Evolutionary conservation across 1,284 basidiomycete species (phyloP), one percentile per base, ranked within the genome.

Genomic region (Porogramme epimiltina): DNA sequence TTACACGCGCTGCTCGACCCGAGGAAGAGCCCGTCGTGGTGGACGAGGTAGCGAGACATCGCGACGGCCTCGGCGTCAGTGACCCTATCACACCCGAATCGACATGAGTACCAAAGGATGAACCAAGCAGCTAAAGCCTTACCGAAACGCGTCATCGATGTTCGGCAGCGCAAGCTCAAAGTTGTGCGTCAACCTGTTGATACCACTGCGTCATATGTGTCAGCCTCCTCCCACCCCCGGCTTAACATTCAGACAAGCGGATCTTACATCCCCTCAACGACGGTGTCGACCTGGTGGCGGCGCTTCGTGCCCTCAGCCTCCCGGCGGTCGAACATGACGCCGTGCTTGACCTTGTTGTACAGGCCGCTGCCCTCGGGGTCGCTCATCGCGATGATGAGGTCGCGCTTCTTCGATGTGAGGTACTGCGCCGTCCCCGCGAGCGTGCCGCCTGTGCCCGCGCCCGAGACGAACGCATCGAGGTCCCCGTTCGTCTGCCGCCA

Each of bases 1-100:
- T 99, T 99, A 66, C 95, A 97, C 0, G 97, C 96, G 60, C 93
- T 95, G 51, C 93, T 97, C 0, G 94, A 98, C 4, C 97, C 97
- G 20, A 99, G 77, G 73, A 98, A 98, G 10, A 99, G 75, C 0
- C 96, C 97, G 61, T 99, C 97, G 52, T 93, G 76, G 43, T 85
- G 74, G 3, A 95, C 91, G 15, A 97, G 79, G 67, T 93, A 92
- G 10, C 94, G 84, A 0, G 93, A 90, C 93, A 97, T 96, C 16
- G 87, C 83, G 26, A 96, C 91, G 0, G 94, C 94, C 71, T 97
- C 95, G 2, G 79, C 85, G 60, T 97, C 95, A 1, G 90, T 87
- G 65, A 96, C 84, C 49, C 93, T 95, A 61, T 2, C 23, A 2
- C 20, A 20, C 16, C 24, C n/a, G 19, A 49, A 15, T 51, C 43